Percentiles rank a stretch among this genome's conserved stretches.
phyloP scores from a whole-genome alignment of 2,329 filamentous ascomycete genomes.

The Epichloe gansuensis region DNA sequence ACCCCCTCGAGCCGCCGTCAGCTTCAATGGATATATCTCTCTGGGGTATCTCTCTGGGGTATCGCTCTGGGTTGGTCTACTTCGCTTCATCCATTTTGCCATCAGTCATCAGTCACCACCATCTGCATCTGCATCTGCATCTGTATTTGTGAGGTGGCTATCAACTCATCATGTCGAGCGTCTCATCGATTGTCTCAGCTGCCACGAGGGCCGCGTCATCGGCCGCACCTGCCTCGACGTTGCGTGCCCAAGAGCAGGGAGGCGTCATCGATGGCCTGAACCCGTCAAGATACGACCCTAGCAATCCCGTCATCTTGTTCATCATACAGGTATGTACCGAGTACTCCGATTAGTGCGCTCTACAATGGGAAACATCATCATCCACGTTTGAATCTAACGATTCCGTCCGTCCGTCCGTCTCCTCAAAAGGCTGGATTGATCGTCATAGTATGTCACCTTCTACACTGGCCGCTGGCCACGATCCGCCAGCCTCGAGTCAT shows the following conservation, averaged over 20 bases:
- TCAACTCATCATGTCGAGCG: slow-evolving; percentile 1
- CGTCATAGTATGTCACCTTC: slow-evolving; percentile 33
- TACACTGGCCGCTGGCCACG: slow-evolving; percentile 66
- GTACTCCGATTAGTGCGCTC: neutral
- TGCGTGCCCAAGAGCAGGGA: slow-evolving; percentile 27
- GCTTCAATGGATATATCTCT: neutral
- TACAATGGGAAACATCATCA: too few species aligned
- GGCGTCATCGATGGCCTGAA: slow-evolving; percentile 61
- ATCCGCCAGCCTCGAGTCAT: slow-evolving; percentile 73
- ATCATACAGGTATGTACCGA: slow-evolving; percentile 49
- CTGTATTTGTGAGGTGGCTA: neutral
- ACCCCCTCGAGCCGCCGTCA: neutral
- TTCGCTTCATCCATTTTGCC: neutral
- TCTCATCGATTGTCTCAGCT: slow-evolving; percentile 9
- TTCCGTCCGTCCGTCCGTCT: neutral
- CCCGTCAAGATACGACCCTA: slow-evolving; percentile 54
- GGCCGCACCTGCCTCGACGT: slow-evolving; percentile 16
- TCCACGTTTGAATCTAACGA: too few species aligned
- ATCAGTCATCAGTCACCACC: too few species aligned
- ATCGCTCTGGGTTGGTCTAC: neutral
- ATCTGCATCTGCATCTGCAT: neutral
- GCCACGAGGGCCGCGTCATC: slow-evolving; percentile 14
- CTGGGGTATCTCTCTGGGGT: too few species aligned
- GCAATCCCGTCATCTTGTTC: slow-evolving; percentile 62
- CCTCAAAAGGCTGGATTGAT: slow-evolving; percentile 27